These are phyloP conservation scores for Fistulifera pelliculosa DNA, from an alignment of 108 stramenopile genomes.

Conservation along the genomic window DNA sequence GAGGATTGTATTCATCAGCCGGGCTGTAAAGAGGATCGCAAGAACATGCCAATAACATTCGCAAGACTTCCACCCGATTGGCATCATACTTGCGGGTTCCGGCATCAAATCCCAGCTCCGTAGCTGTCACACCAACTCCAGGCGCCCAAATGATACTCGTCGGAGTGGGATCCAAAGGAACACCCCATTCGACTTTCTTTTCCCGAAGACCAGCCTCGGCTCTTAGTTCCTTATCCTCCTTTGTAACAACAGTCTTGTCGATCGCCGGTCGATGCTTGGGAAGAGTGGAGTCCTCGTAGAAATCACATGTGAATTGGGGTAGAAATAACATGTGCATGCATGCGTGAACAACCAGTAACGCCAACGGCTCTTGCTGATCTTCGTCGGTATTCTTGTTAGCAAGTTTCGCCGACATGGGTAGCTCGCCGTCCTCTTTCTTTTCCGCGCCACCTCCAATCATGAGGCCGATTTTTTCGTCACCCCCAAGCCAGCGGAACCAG, in stretches of 20 bases:
- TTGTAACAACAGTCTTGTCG: neutral
- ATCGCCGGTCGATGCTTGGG: neutral
- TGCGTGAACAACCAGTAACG: slow-evolving; percentile 83
- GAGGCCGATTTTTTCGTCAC: slow-evolving; percentile 46
- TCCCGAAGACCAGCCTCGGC: slow-evolving; percentile 51
- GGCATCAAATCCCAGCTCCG: slow-evolving; percentile 31
- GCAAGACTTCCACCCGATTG: slow-evolving; percentile 90
- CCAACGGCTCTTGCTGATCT: slow-evolving; percentile 81
- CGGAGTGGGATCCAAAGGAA: slow-evolving; percentile 43
- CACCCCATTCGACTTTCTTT: slow-evolving; percentile 37
- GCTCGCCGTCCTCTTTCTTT: slow-evolving; percentile 9
- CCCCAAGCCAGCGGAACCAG: slow-evolving; percentile 18
- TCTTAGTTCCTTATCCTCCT: slow-evolving; percentile 46
- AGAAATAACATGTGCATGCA: slow-evolving; percentile 92
- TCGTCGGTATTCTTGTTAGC: slow-evolving; percentile 22
- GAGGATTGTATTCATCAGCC: slow-evolving; percentile 85
- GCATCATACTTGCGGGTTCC: slow-evolving; percentile 79
- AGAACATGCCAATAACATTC: slow-evolving; percentile 79
- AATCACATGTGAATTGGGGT: slow-evolving; percentile 89
- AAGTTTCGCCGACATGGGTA: slow-evolving; percentile 5
- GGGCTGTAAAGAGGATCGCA: slow-evolving; percentile 90
- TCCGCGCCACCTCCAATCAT: slow-evolving; percentile 27
- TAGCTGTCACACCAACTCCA: slow-evolving; percentile 45
- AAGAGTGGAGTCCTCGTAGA: slow-evolving; percentile 62
- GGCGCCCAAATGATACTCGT: slow-evolving; percentile 70